phyloP scores from a whole-genome alignment of 1,284 basidiomycete genomes.

The Rhodotorula sp. region DNA sequence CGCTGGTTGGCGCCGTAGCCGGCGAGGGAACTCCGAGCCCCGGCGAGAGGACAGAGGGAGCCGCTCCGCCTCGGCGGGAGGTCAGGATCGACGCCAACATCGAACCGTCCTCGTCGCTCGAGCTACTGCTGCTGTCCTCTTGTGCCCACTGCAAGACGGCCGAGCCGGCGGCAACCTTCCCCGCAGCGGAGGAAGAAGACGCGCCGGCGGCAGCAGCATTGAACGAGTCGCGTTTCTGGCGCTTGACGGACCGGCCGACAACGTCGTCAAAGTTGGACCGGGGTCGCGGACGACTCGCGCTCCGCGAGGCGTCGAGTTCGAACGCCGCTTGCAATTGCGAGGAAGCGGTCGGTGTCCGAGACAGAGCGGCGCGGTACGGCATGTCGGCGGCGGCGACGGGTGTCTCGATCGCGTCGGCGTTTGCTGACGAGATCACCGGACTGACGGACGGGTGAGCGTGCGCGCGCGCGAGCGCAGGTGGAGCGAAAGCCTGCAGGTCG shows the following conservation, averaged over 20 bases:
- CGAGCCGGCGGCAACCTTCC: background rate
- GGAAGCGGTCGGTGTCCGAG: conserved; percentile 10
- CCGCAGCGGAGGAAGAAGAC: background rate
- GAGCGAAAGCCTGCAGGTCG: background rate
- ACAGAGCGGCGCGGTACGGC: background rate
- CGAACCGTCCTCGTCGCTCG: conserved; percentile 17
- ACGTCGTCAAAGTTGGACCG: conserved; percentile 25
- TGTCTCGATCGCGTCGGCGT: background rate
- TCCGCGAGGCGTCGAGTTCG: conserved; percentile 2
- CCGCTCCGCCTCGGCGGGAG: background rate
- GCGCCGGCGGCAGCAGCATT: background rate
- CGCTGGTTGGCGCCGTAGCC: conserved; percentile 3
- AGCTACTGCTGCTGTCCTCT: conserved; percentile 24
- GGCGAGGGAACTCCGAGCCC: background rate
- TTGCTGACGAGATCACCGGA: background rate
- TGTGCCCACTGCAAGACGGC: conserved; percentile 33
- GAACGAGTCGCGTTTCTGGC: conserved; percentile 4
- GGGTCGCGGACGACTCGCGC: background rate
- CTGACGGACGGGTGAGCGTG: background rate
- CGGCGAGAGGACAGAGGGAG: background rate
- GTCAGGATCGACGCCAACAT: conserved; percentile 10
- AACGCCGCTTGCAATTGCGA: conserved; percentile 16
- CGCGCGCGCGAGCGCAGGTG: background rate
- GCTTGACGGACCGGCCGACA: conserved; percentile 21
- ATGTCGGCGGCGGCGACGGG: background rate